These are phyloP conservation scores for Fusarium chaquense DNA, from an alignment of 2,329 filamentous ascomycete species.

Conservation along the genomic window DNA sequence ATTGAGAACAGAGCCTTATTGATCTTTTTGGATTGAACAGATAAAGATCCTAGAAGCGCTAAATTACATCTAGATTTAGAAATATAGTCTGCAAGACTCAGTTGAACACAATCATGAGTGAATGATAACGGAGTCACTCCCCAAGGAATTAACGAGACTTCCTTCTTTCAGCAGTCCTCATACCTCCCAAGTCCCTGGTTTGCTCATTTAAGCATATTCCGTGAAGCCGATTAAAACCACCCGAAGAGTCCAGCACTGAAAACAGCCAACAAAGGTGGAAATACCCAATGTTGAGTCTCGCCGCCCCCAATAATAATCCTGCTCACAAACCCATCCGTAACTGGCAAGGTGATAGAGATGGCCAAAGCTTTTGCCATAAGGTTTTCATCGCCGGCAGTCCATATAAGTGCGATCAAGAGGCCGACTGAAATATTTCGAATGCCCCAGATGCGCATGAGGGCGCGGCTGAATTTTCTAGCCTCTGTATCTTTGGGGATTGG, in stretches of 20 bases:
- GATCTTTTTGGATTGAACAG: rapidly evolving
- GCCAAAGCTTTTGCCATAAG: slow-evolving; percentile 7
- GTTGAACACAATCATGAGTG: background rate
- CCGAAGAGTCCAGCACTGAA: slow-evolving; percentile 11
- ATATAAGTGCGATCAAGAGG: background rate
- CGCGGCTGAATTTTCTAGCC: slow-evolving; percentile 17
- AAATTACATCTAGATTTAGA: background rate
- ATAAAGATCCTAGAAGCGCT: too few relatives aligned
- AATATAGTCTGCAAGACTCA: background rate
- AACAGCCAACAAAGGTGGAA: slow-evolving; percentile 10
- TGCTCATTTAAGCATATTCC: background rate
- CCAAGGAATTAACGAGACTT: background rate
- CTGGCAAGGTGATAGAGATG: background rate
- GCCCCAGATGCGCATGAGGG: slow-evolving; percentile 22
- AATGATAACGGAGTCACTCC: background rate
- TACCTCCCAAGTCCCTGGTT: background rate
- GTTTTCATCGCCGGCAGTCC: background rate
- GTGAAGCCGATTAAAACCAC: slow-evolving; percentile 1
- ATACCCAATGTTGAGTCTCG: slow-evolving; percentile 22
- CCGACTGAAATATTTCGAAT: slow-evolving; percentile 23
- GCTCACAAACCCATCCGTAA: slow-evolving; percentile 20
- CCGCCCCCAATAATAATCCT: slow-evolving; percentile 5
- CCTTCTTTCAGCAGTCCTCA: background rate
- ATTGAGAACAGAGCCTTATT: rapidly evolving
- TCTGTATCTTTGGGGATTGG: slow-evolving; percentile 11